Conservation (phyloP, 345 rosid species). For the Dimocarpus longan region DNA sequence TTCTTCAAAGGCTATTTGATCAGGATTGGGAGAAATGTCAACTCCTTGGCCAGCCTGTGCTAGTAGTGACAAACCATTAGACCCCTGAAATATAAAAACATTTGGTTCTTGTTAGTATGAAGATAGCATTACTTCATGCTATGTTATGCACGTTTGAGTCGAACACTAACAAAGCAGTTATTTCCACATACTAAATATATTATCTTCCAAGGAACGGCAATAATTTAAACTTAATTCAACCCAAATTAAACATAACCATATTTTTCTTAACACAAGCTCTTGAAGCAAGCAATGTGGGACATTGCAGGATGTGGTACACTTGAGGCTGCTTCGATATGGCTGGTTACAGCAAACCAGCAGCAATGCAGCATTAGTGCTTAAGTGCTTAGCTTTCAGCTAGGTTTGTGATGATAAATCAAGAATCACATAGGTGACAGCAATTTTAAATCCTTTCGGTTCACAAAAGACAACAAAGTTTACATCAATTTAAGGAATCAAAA, state of each 20-base stretch:
- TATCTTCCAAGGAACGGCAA: neutral
- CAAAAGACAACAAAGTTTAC: neutral
- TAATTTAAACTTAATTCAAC: neutral
- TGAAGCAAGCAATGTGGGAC: neutral
- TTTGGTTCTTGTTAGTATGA: neutral
- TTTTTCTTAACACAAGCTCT: too few species aligned
- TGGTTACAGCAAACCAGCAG: neutral
- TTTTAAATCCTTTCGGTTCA: too few species aligned
- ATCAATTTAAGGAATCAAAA: neutral
- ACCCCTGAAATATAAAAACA: constrained; percentile 24
- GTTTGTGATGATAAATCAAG: neutral
- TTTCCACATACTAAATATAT: neutral
- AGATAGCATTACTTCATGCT: neutral
- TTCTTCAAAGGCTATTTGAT: constrained; percentile 49
- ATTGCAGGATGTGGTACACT: neutral
- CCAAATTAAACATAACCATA: neutral
- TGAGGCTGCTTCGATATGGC: neutral
- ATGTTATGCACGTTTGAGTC: neutral
- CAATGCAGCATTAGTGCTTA: neutral
- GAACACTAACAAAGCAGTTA: too few species aligned
- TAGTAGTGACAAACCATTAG: constrained; percentile 30
- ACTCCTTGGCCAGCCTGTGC: constrained; percentile 32
- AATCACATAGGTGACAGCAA: neutral
- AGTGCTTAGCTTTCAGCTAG: neutral
- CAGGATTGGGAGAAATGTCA: constrained; percentile 35